Evolutionary conservation across 495 filamentous ascomycete species (phyloP), one percentile per base, ranked within the genome.

Genomic region (Chaetomium fimeti): DNA sequence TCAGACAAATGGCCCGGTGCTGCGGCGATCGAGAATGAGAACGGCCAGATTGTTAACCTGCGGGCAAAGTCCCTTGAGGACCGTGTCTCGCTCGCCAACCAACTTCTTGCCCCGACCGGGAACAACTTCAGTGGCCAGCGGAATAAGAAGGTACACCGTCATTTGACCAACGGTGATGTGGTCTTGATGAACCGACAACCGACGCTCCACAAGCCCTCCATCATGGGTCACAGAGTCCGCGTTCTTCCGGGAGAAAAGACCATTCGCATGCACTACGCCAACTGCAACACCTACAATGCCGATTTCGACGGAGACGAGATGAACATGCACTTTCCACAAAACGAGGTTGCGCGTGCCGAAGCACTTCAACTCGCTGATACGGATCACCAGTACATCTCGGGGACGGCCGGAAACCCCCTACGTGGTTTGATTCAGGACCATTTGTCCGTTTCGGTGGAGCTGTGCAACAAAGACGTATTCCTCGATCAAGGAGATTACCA

Each of bases 241-340:
- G 92, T 99, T 2, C 80, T 99, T 16, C 90, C 91, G 0, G 92
- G 91, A 12, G 95, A 99, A 74, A 93, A 93, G 76, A 97, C 93
- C 0, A 92, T 99, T 72, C 92, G 95, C 62, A 97, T 99, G 93
- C 95, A 98, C 80, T 99, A 99, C 77, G 93, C 95, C 62, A 99
- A 99, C 75, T 97, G 94, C 76, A 98, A 97, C 73, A 96, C 95
- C 13, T 98, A 99, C 83, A 99, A 99, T 69, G 95, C 95, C n/a
- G 95, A 99, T 84, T 99, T 98, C 76, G 95, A 99, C 74, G 95
- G 95, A 74, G 95, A 99, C 70, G 95, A 99, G 77, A 99, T 99
- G 95, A 99, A 99, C 75, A 96, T 99, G 94, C 95, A 99, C 75
- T 97, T 99, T 72, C 95, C 95, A 12, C 95, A 99, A 68, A 97